Base-by-base conservation (phyloP, 805 yeast genomes). In the Candida wancherniae region DNA sequence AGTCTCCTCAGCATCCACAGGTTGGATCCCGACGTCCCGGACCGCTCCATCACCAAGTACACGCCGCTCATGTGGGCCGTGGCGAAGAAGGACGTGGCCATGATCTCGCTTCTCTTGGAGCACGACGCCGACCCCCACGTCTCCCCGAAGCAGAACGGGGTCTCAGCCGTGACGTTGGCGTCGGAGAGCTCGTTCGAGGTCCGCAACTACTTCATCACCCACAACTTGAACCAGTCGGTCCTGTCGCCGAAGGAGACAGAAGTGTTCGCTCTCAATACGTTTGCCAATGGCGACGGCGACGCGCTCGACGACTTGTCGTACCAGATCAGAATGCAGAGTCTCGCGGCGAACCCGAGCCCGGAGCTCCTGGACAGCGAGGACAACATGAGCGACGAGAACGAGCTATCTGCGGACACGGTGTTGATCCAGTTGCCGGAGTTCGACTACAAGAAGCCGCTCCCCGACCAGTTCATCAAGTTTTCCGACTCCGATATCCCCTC, bases 41-140 rank as follows among this genome's bases (percentile, higher is more conserved):
- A 80, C 44, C 57, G 65, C 2, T 33, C 73, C 14, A 51, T 72
- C 15, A 39, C 43, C 22, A 66, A 72, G 3, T 77, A 75, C 54
- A 71, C 85, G 0, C 85, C 95, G 8, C 55, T 84, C 26, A 84
- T 84, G 92, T 85, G 95, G 95, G 88, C 94, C 1, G 75, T 84
- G 3, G 71, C 77, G 44, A 66, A 79, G 42, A 71, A 76, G 32
- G 73, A 75, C 32, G 54, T 71, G 36, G 66, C 69, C 9, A 66
- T 80, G 26, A 77, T 75, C 10, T 70, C 73, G 27, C 57, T 69
- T 33, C 58, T 85, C 36, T 55, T 86, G 32, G 73, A 74, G 24
- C 66, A 67, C 35, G 82, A 80, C 21, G 90, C 88, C 0, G 81
- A 79, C 37, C 75, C 77, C 1, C 63, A 69, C 23, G 57, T 71